Base-by-base conservation (phyloP, 139 green algal genomes). In the Auxenochlorella pyrenoidosa region DNA sequence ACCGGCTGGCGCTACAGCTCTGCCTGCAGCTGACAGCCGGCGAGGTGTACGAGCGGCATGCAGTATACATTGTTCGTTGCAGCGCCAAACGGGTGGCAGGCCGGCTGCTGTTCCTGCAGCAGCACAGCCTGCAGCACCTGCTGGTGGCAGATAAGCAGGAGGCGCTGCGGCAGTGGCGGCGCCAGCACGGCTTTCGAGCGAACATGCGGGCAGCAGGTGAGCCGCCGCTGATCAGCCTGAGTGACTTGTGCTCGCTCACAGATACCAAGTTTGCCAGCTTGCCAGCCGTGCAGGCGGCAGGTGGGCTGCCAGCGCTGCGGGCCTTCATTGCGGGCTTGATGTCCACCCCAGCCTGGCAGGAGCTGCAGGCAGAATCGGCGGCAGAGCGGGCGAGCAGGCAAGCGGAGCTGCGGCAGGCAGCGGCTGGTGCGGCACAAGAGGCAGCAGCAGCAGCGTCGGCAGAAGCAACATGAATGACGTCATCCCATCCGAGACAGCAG, bases 1-100 rank as follows among this genome's bases (percentile, higher is more conserved):
- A 71, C n/a, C 77, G 40, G 51, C n/a, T n/a, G 77, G 77, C 77
- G 26, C 32, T 83, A 51, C 51, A 83, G 77, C 77, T n/a, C n/a
- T 83, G 47, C 40, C 47, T 83, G 77, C 75, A 12, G 28, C 54
- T 63, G 75, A 16, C 41, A n/a, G 77, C 77, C 28, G 34, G 30
- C 15, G 24, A 83, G n/a, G 54, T 24, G 54, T 63, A 63, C 18
- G 16, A 26, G 54, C 54, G 18, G 54, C 54, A 63, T 24, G 54
- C n/a, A 38, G 8, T 1, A 16, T 68, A 71, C 51, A 10, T 71
- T 19, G n/a, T 28, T 24, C 15, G 5, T 5, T 5, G 18, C 47
- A 0, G 30, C n/a, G 51, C n/a, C 13, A 63, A 63, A 1, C 44
- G 47, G 51, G 16, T 83, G 51, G 58, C 41, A 3, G 77, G 77